Base-by-base conservation (phyloP, 345 rosid genomes). In the Microthlaspi erraticum region DNA sequence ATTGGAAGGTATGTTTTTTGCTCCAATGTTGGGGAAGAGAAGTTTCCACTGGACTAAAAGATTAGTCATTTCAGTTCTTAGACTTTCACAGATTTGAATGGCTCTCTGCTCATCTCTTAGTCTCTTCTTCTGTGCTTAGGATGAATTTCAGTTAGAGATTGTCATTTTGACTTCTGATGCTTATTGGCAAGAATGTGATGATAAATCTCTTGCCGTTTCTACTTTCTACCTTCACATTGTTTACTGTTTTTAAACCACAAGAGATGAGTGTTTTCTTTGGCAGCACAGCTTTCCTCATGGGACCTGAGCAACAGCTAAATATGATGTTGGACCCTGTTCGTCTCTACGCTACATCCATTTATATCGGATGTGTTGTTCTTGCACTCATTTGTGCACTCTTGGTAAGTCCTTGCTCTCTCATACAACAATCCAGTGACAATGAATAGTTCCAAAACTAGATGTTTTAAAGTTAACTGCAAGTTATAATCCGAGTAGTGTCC, bases 221-320 rank as follows among this genome's bases (percentile, higher is more conserved):
- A 20, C 9, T 38, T 42, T 31, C 36, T 19, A 14, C 61, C 56
- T 76, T n/a, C 9, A 52, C 4, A 1, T 7, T 65, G 71, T 60
- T 44, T 7, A 23, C 43, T 6, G 5, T 20, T 26, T 62, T 31
- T 12, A 34, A 72, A 72, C 64, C 50, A 54, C 33, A 44, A 66
- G 34, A 81, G 60, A 39, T 73, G 63, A 57, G 60, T 68, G 70
- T 64, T 67, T 73, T 73, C 59, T 78, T 78, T 82, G 95, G 84
- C 96, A 94, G 97, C 89, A 94, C 99, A 89, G 99, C 82, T 77
- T 91, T 94, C 74, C 86, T 94, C 60, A 80, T 88, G 73, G 98
- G 99, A 78, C 81, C 83, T 78, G 81, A 48, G 66, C 88, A 77
- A 65, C 99, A 94, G 70, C 44, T 91, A 43, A 82, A 80, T 23